phyloP scores from a whole-genome alignment of 306 rosid species.

The Citrullus amarus region DNA sequence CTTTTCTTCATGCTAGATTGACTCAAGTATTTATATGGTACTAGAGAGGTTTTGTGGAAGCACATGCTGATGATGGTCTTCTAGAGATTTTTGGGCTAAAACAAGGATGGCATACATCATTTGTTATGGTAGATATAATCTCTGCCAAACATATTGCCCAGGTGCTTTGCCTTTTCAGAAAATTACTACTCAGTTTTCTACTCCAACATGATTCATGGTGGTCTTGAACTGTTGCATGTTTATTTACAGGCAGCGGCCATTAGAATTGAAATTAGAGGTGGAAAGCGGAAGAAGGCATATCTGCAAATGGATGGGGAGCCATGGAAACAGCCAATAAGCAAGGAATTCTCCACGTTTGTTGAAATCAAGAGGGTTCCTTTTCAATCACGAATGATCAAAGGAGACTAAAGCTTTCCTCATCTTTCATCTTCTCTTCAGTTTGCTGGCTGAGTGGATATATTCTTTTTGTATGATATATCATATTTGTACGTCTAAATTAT shows the following conservation, averaged over 20 bases:
- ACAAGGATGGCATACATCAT: constrained; percentile 99
- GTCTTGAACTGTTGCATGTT: not conserved
- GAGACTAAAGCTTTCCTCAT: constrained; percentile 17
- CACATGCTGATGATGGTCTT: constrained; percentile 88
- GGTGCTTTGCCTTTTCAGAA: constrained; percentile 24
- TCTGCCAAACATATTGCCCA: constrained; percentile 95
- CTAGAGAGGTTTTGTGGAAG: constrained; percentile 87
- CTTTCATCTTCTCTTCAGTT: not conserved
- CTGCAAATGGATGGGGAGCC: constrained; percentile 99
- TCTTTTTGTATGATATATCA: not conserved
- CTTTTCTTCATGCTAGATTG: not conserved
- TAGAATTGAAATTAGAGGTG: constrained; percentile 82
- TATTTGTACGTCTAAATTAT: not conserved
- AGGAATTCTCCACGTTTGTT: constrained; percentile 55
- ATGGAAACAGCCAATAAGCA: constrained; percentile 81
- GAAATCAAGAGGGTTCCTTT: constrained; percentile 84
- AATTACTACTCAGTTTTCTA: not conserved
- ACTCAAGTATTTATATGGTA: not conserved
- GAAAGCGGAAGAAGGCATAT: constrained; percentile 66
- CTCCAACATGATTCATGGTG: not conserved
- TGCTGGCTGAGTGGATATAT: not conserved
- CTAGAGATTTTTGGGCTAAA: constrained; percentile 89
- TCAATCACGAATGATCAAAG: constrained; percentile 56
- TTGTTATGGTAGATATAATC: constrained; percentile 90
- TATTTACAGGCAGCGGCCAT: constrained; percentile 72